Percentiles rank a stretch among this genome's conserved stretches.
These are phyloP conservation scores for Penicillium desertorum DNA, from an alignment of 495 filamentous ascomycete species.

Conservation along the genomic window DNA sequence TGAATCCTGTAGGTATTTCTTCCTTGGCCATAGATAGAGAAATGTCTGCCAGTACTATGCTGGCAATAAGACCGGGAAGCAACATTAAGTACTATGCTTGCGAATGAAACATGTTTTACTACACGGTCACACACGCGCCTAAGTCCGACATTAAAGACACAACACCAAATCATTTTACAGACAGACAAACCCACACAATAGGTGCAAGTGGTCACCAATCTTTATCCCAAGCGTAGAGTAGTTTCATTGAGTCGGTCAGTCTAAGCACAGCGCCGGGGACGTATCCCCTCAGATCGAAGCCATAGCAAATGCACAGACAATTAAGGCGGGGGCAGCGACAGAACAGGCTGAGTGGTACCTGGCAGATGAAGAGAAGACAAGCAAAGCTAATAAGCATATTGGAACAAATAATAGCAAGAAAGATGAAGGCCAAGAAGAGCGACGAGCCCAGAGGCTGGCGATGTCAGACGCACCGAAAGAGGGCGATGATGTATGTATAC, in stretches of 20 bases:
- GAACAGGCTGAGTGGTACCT: neutral
- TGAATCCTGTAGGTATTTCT: too few relatives aligned
- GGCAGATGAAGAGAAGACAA: neutral
- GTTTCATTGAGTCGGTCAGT: conserved; percentile 9
- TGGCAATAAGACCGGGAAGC: too few relatives aligned
- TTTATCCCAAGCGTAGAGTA: neutral
- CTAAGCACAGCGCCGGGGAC: conserved; percentile 4
- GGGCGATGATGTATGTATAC: conserved; percentile 1
- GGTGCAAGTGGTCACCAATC: neutral
- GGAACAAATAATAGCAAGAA: neutral
- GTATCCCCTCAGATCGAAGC: conserved; percentile 5
- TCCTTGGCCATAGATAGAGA: too few relatives aligned
- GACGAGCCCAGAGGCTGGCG: neutral
- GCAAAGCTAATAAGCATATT: conserved; percentile 11
- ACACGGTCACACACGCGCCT: neutral
- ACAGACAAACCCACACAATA: neutral
- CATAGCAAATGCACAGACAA: conserved; percentile 5
- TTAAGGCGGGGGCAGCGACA: neutral
- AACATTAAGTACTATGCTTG: too few relatives aligned
- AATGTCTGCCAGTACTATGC: too few relatives aligned
- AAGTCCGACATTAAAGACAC: neutral
- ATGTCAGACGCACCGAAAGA: neutral
- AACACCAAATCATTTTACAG: neutral
- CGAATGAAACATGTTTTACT: neutral
- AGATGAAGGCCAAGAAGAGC: neutral